phyloP scores from a whole-genome alignment of 1,139 yeast genomes.

The Suhomyces atakaporum region DNA sequence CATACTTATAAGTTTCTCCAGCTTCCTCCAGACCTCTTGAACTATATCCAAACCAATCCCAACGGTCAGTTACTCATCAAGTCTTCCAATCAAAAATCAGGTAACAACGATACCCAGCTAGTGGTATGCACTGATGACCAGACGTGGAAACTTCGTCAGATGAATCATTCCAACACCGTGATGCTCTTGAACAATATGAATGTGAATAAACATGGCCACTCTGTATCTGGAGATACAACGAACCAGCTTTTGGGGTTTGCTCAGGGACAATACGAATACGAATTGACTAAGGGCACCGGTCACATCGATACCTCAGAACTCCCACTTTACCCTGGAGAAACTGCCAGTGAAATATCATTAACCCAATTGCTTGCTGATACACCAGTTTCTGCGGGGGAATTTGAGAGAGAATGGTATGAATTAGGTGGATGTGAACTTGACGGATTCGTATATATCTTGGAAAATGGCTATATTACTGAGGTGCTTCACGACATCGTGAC shows the following conservation, averaged over 20 bases:
- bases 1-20: conserved; percentile 58
- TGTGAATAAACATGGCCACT: conserved; percentile 17
- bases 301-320: conserved; percentile 35
- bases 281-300: conserved; percentile 47
- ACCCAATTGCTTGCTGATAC: conserved; percentile 45
- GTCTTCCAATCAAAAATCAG: conserved; percentile 28
- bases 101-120: conserved; percentile 39
- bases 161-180: conserved; percentile 85
- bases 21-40: conserved; percentile 56
- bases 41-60: conserved; percentile 35
- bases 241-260: conserved; percentile 41
- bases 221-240: conserved; percentile 6
- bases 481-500: conserved; percentile 49
- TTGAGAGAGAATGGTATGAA: conserved; percentile 52
- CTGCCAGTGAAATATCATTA: conserved; percentile 22
- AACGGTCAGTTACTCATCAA: conserved; percentile 45
- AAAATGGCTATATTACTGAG: conserved; percentile 28
- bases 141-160: conserved; percentile 71
- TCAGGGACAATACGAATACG: conserved; percentile 51
- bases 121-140: conserved; percentile 61
- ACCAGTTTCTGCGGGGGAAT: conserved; percentile 60
- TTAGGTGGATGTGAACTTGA: conserved; percentile 58
- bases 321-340: conserved; percentile 3
- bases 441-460: conserved; percentile 32
- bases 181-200: conserved; percentile 48